Conservation (phyloP, 2,329 filamentous ascomycete genomes). For the Diaporthe sp. region DNA sequence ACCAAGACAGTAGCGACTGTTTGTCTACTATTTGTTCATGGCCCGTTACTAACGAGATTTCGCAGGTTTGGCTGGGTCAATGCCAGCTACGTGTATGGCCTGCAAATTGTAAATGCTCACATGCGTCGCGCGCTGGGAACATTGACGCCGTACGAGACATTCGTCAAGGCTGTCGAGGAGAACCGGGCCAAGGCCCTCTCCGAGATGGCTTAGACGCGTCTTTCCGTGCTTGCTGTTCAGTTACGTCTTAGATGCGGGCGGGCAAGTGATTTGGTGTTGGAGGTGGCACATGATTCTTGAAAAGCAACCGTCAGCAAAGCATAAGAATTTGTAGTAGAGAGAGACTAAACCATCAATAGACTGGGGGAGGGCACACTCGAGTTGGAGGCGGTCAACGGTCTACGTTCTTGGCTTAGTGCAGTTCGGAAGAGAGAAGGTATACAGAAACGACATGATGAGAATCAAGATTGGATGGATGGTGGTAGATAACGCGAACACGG, state of each 20-base stretch:
- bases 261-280: constrained; percentile 8
- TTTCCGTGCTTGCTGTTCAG: constrained; percentile 1
- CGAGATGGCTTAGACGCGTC: constrained; percentile 50
- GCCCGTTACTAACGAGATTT: constrained; percentile 4
- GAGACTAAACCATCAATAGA: constrained; percentile 4
- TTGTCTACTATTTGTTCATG: background rate
- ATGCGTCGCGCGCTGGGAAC: constrained; percentile 91
- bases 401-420: constrained; percentile 4
- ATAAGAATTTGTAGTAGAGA: background rate
- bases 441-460: constrained; percentile 1
- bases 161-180: constrained; percentile 75
- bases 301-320: constrained; percentile 14
- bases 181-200: constrained; percentile 67
- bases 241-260: background rate
- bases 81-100: constrained; percentile 94
- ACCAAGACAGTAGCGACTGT: background rate
- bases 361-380: background rate
- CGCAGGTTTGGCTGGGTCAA: constrained; percentile 97
- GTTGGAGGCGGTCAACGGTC: background rate
- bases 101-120: constrained; percentile 89
- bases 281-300: constrained; percentile 3
- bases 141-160: constrained; percentile 87
- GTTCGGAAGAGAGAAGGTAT: background rate
- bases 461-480: background rate
- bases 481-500: constrained; percentile 5